These are phyloP conservation scores for Diutina mesorugosa DNA, from an alignment of 1,139 yeast genomes.

Conservation along the genomic window DNA sequence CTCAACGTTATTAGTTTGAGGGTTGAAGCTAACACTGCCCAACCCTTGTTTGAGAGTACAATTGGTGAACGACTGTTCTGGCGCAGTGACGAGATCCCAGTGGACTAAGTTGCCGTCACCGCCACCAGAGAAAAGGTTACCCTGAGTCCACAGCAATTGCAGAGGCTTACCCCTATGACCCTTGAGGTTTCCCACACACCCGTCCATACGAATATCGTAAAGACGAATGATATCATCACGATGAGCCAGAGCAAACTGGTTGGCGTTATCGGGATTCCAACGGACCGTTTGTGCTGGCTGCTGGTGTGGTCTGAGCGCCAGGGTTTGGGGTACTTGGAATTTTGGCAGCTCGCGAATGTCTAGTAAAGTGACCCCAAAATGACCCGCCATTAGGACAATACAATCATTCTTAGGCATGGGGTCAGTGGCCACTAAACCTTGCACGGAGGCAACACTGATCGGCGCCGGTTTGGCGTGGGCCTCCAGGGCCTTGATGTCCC, in stretches of 20 bases:
- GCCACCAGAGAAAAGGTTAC: constrained; percentile 53
- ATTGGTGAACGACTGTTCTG: constrained; percentile 5
- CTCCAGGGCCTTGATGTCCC: constrained; percentile 55
- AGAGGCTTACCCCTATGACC: constrained; percentile 48
- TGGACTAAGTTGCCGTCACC: constrained; percentile 61
- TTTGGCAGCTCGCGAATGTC: constrained; percentile 33
- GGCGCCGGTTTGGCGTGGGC: constrained; percentile 31
- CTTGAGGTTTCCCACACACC: constrained; percentile 36
- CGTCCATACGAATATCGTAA: constrained; percentile 65
- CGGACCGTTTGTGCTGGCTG: constrained; percentile 25
- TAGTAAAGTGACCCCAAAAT: constrained; percentile 56
- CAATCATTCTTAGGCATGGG: constrained; percentile 25
- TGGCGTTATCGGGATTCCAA: constrained; percentile 54
- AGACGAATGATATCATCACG: constrained; percentile 45
- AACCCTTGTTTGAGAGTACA: constrained; percentile 39
- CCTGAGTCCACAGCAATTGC: constrained; percentile 49
- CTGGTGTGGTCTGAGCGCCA: constrained; percentile 4
- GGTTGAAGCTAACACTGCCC: constrained; percentile 25
- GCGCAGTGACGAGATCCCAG: constrained; percentile 46
- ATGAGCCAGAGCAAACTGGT: constrained; percentile 56
- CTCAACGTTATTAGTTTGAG: constrained; percentile 18
- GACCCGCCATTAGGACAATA: constrained; percentile 48
- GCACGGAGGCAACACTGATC: constrained; percentile 34
- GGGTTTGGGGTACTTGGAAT: not conserved
- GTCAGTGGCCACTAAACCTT: constrained; percentile 43